A percentile compares a stretch with the other conserved stretches of the same genome.
Conservation (phyloP, 1,284 basidiomycete genomes). For the Leccinum holopus region DNA sequence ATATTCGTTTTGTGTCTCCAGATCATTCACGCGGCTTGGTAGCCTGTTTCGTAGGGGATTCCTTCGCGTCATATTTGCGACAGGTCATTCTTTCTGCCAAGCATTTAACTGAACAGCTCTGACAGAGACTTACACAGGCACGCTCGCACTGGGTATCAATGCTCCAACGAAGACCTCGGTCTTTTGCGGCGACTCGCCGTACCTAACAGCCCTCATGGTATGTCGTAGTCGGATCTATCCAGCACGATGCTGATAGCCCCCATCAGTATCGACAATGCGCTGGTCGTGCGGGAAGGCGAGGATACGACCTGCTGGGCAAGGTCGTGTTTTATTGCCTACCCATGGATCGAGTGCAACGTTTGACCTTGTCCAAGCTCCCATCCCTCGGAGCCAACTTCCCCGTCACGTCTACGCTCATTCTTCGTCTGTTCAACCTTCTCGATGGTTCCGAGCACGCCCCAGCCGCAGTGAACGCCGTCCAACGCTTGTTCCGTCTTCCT, state of each 20-base stretch:
- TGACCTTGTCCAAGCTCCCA: constrained; percentile 63
- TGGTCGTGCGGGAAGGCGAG: constrained; percentile 66
- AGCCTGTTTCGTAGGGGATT: constrained; percentile 63
- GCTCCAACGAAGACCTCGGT: constrained; percentile 65
- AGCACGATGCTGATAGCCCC: constrained; percentile 1
- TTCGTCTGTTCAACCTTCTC: constrained; percentile 64
- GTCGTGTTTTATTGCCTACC: constrained; percentile 70
- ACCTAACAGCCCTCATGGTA: constrained; percentile 62
- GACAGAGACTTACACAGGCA: constrained; percentile 39
- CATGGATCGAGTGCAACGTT: constrained; percentile 58
- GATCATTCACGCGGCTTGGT: neutral
- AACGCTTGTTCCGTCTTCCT: constrained; percentile 53
- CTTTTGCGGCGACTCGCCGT: constrained; percentile 68
- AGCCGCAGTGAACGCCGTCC: constrained; percentile 49
- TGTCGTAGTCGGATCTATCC: constrained; percentile 12
- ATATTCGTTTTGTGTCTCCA: neutral
- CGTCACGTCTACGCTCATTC: constrained; percentile 59
- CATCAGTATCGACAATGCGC: constrained; percentile 67
- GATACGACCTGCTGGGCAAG: constrained; percentile 66
- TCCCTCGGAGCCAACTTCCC: constrained; percentile 64
- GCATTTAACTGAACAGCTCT: neutral
- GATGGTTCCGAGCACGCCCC: constrained; percentile 55
- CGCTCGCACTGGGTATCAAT: constrained; percentile 72
- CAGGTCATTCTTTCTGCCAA: constrained; percentile 39
- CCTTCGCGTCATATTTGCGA: constrained; percentile 63